Evolutionary conservation across 2,329 filamentous ascomycete genomes (phyloP), one percentile per base, ranked within the genome.

Genomic region (Fusarium xyrophilum): DNA sequence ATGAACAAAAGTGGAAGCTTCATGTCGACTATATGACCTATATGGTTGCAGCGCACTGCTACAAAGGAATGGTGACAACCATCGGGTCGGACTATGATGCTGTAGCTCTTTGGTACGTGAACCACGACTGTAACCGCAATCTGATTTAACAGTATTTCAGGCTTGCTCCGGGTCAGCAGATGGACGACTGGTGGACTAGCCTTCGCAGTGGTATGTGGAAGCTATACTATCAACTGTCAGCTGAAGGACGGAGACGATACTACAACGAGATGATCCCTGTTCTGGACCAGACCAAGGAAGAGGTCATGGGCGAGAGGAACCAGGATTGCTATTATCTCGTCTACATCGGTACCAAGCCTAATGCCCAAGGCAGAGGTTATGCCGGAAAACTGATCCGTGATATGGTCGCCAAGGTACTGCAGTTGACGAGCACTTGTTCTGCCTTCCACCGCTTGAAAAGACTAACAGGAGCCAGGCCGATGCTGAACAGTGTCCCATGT

Each of bases 1-100:
- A 88, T 74, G 87, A 92, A 77, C 82, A 88, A 75, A 90, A 89
- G 76, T 96, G 91, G 89, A 86, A 88, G 69, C 83, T 96, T 46
- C 92, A 96, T 78, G 84, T 91, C 70, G 86, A 90, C 76, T 90
- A 93, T 72, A 87, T 95, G 82, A 89, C 89, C 71, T 94, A 93
- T 79, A 85, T 93, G 71, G 89, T 89, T 51, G 91, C 92, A 60
- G 89, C 91, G 63, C 91, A 93, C 77, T 89, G 88, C 78, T 85
- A 91, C 74, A 89, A 89, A 71, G 93, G 92, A 58, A 79, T 93
- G 61, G 92, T 92, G 56, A 90, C 91, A 46, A 88, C 90, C 57
- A 88, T 92, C 65, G 93, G 92, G 21, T 86, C 88, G 9, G 87
- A 93, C 75, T 93, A 91, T 75, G 92, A 93, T 70, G 90, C 88